Evolutionary conservation across 345 rosid genomes (phyloP).

Genomic region (Raphanus raphanistrum): DNA sequence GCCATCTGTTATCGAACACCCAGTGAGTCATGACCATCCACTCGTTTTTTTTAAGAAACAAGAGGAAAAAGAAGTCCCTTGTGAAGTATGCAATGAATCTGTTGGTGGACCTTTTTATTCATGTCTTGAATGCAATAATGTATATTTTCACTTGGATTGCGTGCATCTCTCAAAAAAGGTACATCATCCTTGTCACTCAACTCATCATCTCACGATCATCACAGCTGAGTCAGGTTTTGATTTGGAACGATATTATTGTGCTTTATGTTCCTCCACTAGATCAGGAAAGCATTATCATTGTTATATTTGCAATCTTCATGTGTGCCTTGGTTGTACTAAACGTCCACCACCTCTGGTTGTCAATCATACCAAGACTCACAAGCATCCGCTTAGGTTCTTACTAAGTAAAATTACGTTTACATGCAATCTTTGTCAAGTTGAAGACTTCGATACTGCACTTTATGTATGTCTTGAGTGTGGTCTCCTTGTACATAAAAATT

Average conservation of each 20-base stretch:
- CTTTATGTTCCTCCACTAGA: not conserved
- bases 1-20: not conserved
- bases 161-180: not conserved
- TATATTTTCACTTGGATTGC: not conserved
- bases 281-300: not conserved
- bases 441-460: not conserved
- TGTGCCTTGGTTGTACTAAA: not conserved
- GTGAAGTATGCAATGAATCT: not conserved
- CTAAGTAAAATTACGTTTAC: not conserved
- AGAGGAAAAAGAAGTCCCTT: not conserved
- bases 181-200: not conserved
- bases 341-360: slow-evolving; percentile 6
- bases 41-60: not conserved
- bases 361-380: not conserved
- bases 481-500: no score
- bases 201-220: not conserved
- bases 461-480: not conserved
- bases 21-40: slow-evolving; percentile 1
- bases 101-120: not conserved
- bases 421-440: not conserved
- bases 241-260: not conserved
- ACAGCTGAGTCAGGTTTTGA: no score
- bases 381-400: not conserved
- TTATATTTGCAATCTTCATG: not conserved
- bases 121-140: not conserved